Base-by-base conservation (phyloP, 257 asterid species). In the Solanum chiquidenum region DNA sequence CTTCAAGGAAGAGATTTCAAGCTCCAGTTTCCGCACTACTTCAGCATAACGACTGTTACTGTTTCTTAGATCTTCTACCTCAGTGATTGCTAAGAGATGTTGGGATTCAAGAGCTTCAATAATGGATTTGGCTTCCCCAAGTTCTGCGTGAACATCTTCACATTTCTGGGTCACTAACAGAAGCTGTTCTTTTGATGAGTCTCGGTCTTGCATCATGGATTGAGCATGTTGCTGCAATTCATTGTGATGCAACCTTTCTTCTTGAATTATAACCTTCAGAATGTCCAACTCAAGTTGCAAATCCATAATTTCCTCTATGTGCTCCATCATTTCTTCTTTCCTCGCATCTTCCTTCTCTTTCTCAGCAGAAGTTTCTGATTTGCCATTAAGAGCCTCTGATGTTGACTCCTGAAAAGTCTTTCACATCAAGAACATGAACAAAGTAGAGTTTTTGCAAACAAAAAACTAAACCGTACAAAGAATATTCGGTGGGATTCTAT, bases 51-150 rank as follows among this genome's bases (percentile, higher is more conserved):
- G 91, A 86, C 38, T 83, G 74, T 90, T 94, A 84, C 91, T 86
- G 90, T 87, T 91, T 90, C 92, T 93, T 72, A 95, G 95, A 89
- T 93, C 94, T 76, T 95, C 99, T 84, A 93, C 91, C 94, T 94
- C 99, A 73, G 90, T 90, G 42, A 96, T 94, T 27, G 90, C 90
- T 58, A 91, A 90, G 89, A 97, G 83, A 86, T 95, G 98, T 87
- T 97, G 96, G 25, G 96, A 92, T 88, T 97, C 99, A n/a, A 97
- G 98, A 91, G 99, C 98, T 91, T 94, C 98, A 84, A 93, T 92
- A 85, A 96, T 92, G 88, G 92, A 88, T 80, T 94, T 94, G 68
- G 94, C 90, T 86, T 92, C 91, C 85, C 89, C 86, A 37, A 96
- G 95, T 93, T 95, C 96, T 85, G 92, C 94, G 85, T 88, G 90